Evolutionary conservation across 129 eudicot species (phyloP), one percentile per base, ranked within the genome.

Genomic region (Chrysanthemum lavandulifolium): DNA sequence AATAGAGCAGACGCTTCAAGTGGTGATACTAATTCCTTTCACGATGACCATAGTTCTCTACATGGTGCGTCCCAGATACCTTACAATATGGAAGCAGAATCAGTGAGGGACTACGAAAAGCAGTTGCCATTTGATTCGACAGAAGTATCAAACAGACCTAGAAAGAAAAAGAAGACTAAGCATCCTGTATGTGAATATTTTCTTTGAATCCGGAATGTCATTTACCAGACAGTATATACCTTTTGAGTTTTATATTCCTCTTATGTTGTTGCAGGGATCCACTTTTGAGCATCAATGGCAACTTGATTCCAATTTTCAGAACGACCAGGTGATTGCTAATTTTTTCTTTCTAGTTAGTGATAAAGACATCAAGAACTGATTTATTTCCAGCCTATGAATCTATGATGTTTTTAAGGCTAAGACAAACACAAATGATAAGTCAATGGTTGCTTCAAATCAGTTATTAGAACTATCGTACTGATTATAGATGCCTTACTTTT

Each of bases 1-100:
- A 80, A 54, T 71, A 90, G 84, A 85, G 56, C 88, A 19, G 97
- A 86, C 73, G 96, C 94, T 78, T 90, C 99, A 72, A 95, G 96
- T 88, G 97, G 95, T 57, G 97, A 95, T 82, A 95, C 96, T 56
- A 88, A 82, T 78, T 95, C 94, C 51, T 88, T 88, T 79, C 99
- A 95, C 84, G 99, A 95, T 82, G 99, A 91, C 71, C 92, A 81
- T 65, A 84, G 85, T 69, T 88, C 85, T 67, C 66, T 88, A 14
- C 91, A 79, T 73, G 97, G 91, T 79, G 97, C 84, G 33, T 75
- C 77, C 23, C 70, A 71, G 36, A 71, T 76, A 66, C 86, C 86
- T 12, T 85, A 83, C 79, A 80, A 61, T 73, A 83, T 84, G 84
- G 99, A 95, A 81, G 96, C 82, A 55, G 95, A 95, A 66, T 95